Evolutionary conservation across 495 filamentous ascomycete species (phyloP).

Genomic region (Xylaria venustula): DNA sequence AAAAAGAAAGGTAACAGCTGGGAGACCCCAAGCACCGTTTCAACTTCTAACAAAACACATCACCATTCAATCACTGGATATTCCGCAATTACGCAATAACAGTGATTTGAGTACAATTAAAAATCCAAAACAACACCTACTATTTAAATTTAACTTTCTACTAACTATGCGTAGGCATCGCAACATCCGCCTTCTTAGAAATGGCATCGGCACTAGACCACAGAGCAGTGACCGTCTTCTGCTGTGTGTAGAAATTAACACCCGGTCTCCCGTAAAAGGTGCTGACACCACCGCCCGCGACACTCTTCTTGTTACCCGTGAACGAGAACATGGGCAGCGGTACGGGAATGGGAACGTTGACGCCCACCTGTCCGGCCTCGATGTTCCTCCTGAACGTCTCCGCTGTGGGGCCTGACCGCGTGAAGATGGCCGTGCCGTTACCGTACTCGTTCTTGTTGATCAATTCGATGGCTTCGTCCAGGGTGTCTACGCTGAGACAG

Average conservation of each 20-base stretch:
- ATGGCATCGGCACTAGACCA: constrained; percentile 87
- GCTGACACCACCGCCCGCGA: constrained; percentile 89
- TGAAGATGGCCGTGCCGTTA: constrained; percentile 67
- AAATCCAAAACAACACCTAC: no score
- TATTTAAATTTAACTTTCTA: not conserved
- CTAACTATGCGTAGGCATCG: constrained; percentile 84
- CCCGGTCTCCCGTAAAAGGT: constrained; percentile 95
- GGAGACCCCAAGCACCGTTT: no score
- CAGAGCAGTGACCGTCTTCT: constrained; percentile 93
- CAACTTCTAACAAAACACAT: no score
- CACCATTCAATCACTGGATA: no score
- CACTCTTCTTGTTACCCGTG: constrained; percentile 95
- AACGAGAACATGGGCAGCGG: constrained; percentile 96
- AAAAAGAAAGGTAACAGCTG: no score
- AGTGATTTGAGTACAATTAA: no score
- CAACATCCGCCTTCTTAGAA: constrained; percentile 73
- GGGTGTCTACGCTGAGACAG: constrained; percentile 75
- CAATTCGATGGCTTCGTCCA: constrained; percentile 72
- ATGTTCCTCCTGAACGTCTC: constrained; percentile 61
- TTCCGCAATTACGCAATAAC: no score
- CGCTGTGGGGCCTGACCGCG: constrained; percentile 58
- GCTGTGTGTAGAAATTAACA: constrained; percentile 91
- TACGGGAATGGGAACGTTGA: constrained; percentile 82
- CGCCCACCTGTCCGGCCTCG: constrained; percentile 75
- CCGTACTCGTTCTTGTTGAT: constrained; percentile 67